These are phyloP conservation scores for Straminergon stramineum DNA, from an alignment of 225 moss, liverwort and hornwort genomes.

Conservation along the genomic window DNA sequence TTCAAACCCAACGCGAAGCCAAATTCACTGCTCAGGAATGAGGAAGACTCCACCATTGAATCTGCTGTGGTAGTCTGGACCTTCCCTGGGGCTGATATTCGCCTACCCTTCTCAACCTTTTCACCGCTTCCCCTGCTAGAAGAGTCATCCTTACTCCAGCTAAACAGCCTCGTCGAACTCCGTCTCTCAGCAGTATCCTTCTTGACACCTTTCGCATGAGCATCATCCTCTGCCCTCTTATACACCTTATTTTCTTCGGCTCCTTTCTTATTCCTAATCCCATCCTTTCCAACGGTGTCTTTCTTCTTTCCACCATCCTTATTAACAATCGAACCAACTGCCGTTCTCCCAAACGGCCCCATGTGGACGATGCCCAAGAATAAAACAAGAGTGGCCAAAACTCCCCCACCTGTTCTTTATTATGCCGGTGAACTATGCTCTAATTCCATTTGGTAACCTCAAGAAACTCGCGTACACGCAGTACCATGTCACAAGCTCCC, in stretches of 20 bases:
- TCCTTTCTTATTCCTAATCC: slow-evolving; percentile 32
- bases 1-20: slow-evolving; percentile 38
- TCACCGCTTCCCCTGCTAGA: slow-evolving; percentile 7
- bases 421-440: not conserved
- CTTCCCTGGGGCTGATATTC: slow-evolving; percentile 47
- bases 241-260: slow-evolving; percentile 1
- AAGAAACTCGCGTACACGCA: slow-evolving; percentile 2
- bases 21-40: slow-evolving; percentile 34
- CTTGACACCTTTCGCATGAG: not conserved
- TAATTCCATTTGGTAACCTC: slow-evolving; percentile 15
- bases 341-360: slow-evolving; percentile 49
- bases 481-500: slow-evolving; percentile 3
- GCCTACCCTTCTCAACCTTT: slow-evolving; percentile 33
- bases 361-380: slow-evolving; percentile 19
- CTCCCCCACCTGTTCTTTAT: not conserved
- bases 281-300: slow-evolving; percentile 25
- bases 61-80: slow-evolving; percentile 24
- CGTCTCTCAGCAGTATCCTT: slow-evolving; percentile 25
- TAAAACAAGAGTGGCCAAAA: not conserved
- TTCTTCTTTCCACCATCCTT: slow-evolving; percentile 49
- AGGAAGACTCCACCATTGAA: slow-evolving; percentile 15
- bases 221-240: not conserved
- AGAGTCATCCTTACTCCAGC: slow-evolving; percentile 43
- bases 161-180: slow-evolving; percentile 34
- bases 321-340: slow-evolving; percentile 21